A percentile compares a stretch with the other conserved stretches of the same genome.
These are phyloP conservation scores for Phytophthora litchii DNA, from an alignment of 352 stramenopile genomes.

Conservation along the genomic window DNA sequence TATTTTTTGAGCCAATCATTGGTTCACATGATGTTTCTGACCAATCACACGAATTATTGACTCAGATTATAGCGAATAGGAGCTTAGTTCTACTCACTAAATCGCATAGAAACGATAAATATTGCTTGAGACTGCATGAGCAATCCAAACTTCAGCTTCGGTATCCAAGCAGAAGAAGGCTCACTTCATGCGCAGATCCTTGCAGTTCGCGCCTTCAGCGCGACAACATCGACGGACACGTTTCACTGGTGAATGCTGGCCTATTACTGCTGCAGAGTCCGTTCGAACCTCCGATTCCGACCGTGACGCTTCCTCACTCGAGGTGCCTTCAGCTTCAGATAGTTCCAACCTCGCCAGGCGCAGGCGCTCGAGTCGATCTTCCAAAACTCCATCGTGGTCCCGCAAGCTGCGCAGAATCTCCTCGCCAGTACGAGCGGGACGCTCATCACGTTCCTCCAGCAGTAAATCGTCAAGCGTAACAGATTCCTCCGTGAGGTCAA, in stretches of 20 bases:
- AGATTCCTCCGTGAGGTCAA: conserved; percentile 13
- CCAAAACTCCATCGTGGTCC: conserved; percentile 49
- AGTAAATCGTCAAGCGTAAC: conserved; percentile 27
- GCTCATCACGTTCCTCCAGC: conserved; percentile 25
- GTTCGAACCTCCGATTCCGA: conserved; percentile 13
- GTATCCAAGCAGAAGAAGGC: conserved; percentile 9
- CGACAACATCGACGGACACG: conserved; percentile 7
- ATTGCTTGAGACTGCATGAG: conserved; percentile 21
- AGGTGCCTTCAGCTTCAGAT: not conserved
- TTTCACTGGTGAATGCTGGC: not conserved
- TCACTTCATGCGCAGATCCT: conserved; percentile 15
- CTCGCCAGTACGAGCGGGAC: conserved; percentile 39
- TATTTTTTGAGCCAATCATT: not conserved
- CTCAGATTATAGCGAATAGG: conserved; percentile 1
- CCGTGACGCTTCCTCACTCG: conserved; percentile 3
- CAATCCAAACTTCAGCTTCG: conserved; percentile 12
- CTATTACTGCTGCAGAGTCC: not conserved
- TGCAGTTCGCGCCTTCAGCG: not conserved
- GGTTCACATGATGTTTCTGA: not conserved
- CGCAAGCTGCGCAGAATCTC: conserved; percentile 61
- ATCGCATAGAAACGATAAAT: conserved; percentile 11
- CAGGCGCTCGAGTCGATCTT: conserved; percentile 56
- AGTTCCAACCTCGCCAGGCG: conserved; percentile 38
- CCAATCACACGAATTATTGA: conserved; percentile 13
- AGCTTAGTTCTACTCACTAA: conserved; percentile 4